Conservation (phyloP, 768 basidiomycete genomes). For the Leccinum broughii region DNA sequence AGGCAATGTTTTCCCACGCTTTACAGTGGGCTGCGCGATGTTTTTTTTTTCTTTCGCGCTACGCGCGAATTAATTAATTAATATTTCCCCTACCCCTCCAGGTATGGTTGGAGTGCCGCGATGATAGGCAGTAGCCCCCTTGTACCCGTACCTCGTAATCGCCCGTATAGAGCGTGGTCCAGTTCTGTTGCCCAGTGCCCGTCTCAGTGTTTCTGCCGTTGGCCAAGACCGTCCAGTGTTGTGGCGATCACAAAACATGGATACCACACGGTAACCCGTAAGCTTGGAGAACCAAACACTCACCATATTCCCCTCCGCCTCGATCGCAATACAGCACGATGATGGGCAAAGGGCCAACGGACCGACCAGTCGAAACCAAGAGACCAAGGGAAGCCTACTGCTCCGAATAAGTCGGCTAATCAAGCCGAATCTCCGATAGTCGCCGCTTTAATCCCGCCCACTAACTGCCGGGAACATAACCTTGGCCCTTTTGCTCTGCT, state of each 20-base stretch:
- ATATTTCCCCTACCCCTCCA: too few relatives aligned
- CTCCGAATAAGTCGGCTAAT: background rate
- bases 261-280: background rate
- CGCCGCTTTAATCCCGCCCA: conserved; percentile 27
- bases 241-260: background rate
- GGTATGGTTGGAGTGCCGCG: too few relatives aligned
- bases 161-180: background rate
- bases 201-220: background rate
- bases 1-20: too few relatives aligned
- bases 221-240: background rate
- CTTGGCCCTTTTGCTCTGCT: background rate
- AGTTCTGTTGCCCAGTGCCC: background rate
- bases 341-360: background rate
- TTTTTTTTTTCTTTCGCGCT: too few relatives aligned
- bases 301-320: background rate
- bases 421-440: conserved; percentile 12
- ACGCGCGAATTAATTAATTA: too few relatives aligned
- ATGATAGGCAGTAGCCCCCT: background rate
- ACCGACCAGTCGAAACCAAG: background rate
- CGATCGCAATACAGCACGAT: background rate
- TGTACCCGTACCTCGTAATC: background rate
- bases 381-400: background rate
- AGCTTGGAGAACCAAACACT: background rate
- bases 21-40: too few relatives aligned
- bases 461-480: conserved; percentile 5